Evolutionary conservation across 192 early-diverging fungal species (phyloP), one percentile per base, ranked within the genome.

Genomic region (Powellomyces hirtus): DNA sequence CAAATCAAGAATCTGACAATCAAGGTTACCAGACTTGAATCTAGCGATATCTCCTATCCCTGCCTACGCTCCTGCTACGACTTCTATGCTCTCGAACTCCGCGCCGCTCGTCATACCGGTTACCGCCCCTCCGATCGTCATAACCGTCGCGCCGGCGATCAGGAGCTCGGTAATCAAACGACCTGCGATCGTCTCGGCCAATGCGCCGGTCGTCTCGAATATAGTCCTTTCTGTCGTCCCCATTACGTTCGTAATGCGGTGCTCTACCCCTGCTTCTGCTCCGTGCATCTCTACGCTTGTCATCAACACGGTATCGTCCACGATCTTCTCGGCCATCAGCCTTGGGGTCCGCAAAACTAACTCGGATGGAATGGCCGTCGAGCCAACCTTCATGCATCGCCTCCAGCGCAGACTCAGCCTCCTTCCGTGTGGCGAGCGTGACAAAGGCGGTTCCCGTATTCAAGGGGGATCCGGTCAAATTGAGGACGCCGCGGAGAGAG

Each of bases 361-460:
- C 53, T 3, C 36, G 13, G 1, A 78, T 46, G 10, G 1, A 6
- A 16, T 49, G n/a, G 18, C 72, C 76, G 58, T 78, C 76, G 42
- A 78, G 59, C 45, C 57, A 64, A 14, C 72, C 68, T 0, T 46
- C 62, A 40, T 71, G 31, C 59, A 77, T 68, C 11, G 38, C 72
- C 16, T 63, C 49, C 5, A 68, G 11, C n/a, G 67, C 76, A 24
- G 56, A 35, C 18, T 61, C 46, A 18, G 76, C 76, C 27, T 70
- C 76, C 26, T 40, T n/a, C 11, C 51, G 56, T 24, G 65, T 70
- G 33, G 36, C 65, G 67, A 70, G 74, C 55, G 40, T 40, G 24
- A 77, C 57, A 18, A 37, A 70, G 26, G 66, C 71, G 52, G 35
- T 36, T 16, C 70, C 70, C 7, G 37, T 26, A 29, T 29, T 13